Base-by-base conservation (phyloP, 441 rosid genomes). In the Pelargonium cotyledonis region DNA sequence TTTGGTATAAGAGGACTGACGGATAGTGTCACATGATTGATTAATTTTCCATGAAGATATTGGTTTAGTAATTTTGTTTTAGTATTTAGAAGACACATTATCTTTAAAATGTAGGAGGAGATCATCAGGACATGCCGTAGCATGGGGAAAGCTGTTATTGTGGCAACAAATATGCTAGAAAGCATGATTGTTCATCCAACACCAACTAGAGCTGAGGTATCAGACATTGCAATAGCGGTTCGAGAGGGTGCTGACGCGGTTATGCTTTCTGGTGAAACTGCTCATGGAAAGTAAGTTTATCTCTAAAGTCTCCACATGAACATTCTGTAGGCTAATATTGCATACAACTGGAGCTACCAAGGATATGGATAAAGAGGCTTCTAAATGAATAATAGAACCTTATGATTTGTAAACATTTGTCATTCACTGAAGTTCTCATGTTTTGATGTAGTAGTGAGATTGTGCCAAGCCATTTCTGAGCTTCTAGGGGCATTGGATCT, bases 261-360 rank as follows among this genome's bases (percentile, higher is more conserved):
- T 9, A 94, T 94, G 97, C 99, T 94, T 80, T 91, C 99, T 60
- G 96, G 97, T 75, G 99, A 94, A 84, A 94, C 97, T 75, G 96
- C 97, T 76, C 94, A 94, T 53, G 97, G 96, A 67, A 93, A 93
- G 98, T 93, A 77, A 81, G 97, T 78, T 65, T 78, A 23, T 23
- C 26, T 23, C 26, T 23, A 23, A 23, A 23, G 26, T 23, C 26
- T 23, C 26, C 26, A 12, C 55, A 49, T 49, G 55, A 49, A 49
- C 15, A 49, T 49, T 49, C 15, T 12, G 55, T 11, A 49, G 55
- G n/a, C 16, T 11, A 49, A 49, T 49, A 49, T 49, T 12, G 55
- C 15, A 49, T 49, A 49, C 5, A 16, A 15, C 3, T 49, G 55
- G 55, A 49, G 2, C 55, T 15, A 9, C n/a, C 53, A 47, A 9